Evolutionary conservation across 2,329 filamentous ascomycete species (phyloP), one percentile per base, ranked within the genome.

Genomic region (Cercospora sesami): DNA sequence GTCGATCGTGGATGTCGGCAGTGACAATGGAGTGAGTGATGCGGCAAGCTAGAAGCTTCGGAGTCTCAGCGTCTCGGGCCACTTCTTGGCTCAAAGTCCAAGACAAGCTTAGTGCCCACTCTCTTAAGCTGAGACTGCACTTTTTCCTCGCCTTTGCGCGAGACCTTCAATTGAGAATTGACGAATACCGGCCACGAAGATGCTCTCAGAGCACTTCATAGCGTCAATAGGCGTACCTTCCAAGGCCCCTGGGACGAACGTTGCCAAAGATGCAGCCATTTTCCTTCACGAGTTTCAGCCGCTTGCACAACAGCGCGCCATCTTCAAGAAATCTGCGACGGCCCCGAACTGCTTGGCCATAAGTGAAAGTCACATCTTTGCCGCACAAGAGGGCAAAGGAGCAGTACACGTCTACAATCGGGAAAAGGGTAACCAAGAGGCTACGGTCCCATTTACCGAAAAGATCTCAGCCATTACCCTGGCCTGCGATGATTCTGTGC

Each of bases 291-390:
- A 93, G 71, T 86, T 93, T 74, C 91, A 93, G 75, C 94, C 94
- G 48, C 86, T 90, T 64, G 87, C 90, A 71, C 86, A 88, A n/a
- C 87, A 93, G 77, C 90, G 90, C 75, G 84, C 88, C 70, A 86
- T 90, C 59, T 94, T 95, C 85, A 98, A 97, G 85, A 98, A 97
- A 82, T 96, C 92, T 83, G 91, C 92, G 16, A 89, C 90, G n/a
- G 86, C 90, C 28, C 83, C 86, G 67, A 92, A 94, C 79, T 90
- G 92, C 74, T 83, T 99, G 65, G 94, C 93, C 31, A 86, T 94
- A 73, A 96, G 86, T 79, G 84, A 87, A 55, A 90, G 90, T 21
- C 95, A 99, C 78, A 85, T 98, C 58, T 99, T 97, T 78, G 91
- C 94, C 4, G 94, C 93, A 4, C 95, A 99, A 79, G 86, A 91